Percentiles rank a stretch among this genome's conserved stretches.
Conservation (phyloP, 441 rosid species). For the Euphorbia schlechtendalii region DNA sequence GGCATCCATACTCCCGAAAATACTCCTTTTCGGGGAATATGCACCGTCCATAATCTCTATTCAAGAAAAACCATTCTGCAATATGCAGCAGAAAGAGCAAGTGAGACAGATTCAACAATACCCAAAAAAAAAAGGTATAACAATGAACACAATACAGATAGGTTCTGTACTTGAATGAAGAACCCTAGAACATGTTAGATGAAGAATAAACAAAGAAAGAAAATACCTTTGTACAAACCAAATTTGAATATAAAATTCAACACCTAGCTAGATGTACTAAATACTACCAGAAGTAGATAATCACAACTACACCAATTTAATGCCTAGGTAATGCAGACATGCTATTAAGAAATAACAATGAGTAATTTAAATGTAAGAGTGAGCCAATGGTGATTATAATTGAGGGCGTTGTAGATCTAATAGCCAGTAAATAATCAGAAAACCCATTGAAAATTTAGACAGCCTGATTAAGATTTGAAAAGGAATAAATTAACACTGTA, state of each 20-base stretch:
- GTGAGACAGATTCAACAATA: slow-evolving; percentile 4
- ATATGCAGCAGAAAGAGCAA: slow-evolving; percentile 4
- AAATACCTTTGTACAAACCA: too few species aligned
- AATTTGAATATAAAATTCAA: slow-evolving; percentile 2
- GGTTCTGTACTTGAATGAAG: background rate
- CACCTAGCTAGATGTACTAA: background rate
- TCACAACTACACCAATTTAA: slow-evolving; percentile 13
- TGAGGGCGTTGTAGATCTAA: slow-evolving; percentile 35
- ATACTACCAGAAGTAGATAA: slow-evolving; percentile 2
- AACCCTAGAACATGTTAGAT: background rate
- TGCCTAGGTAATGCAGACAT: slow-evolving; percentile 3
- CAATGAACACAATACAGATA: slow-evolving; percentile 3
- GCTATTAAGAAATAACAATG: slow-evolving; percentile 5
- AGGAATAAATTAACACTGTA: slow-evolving; percentile 31
- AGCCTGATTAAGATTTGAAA: slow-evolving; percentile 28
- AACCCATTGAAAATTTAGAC: slow-evolving; percentile 19
- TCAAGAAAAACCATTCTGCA: slow-evolving; percentile 38
- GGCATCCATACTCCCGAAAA: slow-evolving; percentile 43
- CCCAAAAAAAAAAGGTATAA: background rate
- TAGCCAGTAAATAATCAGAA: slow-evolving; percentile 13
- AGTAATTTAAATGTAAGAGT: slow-evolving; percentile 12
- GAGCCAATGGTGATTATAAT: slow-evolving; percentile 17
- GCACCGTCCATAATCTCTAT: slow-evolving; percentile 30
- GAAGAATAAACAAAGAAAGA: background rate
- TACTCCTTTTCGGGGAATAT: slow-evolving; percentile 23